phyloP scores from a whole-genome alignment of 2,329 filamentous ascomycete species.

The Ceratocystis cubensis region DNA sequence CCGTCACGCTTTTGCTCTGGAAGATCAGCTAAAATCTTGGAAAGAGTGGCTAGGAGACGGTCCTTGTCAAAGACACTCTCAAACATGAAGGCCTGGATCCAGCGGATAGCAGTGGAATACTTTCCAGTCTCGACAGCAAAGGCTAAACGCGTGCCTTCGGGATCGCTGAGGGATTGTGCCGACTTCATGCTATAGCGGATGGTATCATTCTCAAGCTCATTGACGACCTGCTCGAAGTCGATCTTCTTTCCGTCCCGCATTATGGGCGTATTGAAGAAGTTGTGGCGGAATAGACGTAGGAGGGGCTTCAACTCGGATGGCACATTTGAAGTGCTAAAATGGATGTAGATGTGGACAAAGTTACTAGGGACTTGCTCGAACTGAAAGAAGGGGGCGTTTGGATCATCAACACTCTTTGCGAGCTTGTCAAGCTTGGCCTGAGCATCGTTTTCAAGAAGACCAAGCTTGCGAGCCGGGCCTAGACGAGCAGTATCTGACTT shows the following conservation, averaged over 20 bases:
- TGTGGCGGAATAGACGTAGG: slow-evolving; percentile 71
- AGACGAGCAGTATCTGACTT: slow-evolving; percentile 73
- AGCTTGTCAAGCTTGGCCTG: slow-evolving; percentile 68
- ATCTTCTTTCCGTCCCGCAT: slow-evolving; percentile 61
- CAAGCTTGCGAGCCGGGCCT: slow-evolving; percentile 61
- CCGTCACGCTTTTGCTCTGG: slow-evolving; percentile 86
- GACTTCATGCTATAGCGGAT: slow-evolving; percentile 67
- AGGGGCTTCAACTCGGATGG: slow-evolving; percentile 76
- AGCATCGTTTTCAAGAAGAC: slow-evolving; percentile 52
- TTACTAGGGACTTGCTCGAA: slow-evolving; percentile 90
- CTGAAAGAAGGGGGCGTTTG: slow-evolving; percentile 57
- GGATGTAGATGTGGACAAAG: slow-evolving; percentile 74
- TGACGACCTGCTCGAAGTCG: slow-evolving; percentile 84
- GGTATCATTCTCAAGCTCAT: slow-evolving; percentile 81
- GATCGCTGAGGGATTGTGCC: slow-evolving; percentile 57
- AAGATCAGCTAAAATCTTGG: slow-evolving; percentile 79
- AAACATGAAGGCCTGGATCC: slow-evolving; percentile 77
- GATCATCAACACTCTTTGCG: slow-evolving; percentile 16
- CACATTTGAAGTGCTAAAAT: slow-evolving; percentile 65
- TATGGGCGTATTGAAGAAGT: slow-evolving; percentile 90
- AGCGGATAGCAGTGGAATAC: slow-evolving; percentile 68
- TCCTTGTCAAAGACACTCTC: slow-evolving; percentile 73
- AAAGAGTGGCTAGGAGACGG: slow-evolving; percentile 50
- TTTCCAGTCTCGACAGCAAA: slow-evolving; percentile 83
- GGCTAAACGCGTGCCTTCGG: slow-evolving; percentile 67